phyloP scores from a whole-genome alignment of 164 flowering plant species.

The Vitis riparia region DNA sequence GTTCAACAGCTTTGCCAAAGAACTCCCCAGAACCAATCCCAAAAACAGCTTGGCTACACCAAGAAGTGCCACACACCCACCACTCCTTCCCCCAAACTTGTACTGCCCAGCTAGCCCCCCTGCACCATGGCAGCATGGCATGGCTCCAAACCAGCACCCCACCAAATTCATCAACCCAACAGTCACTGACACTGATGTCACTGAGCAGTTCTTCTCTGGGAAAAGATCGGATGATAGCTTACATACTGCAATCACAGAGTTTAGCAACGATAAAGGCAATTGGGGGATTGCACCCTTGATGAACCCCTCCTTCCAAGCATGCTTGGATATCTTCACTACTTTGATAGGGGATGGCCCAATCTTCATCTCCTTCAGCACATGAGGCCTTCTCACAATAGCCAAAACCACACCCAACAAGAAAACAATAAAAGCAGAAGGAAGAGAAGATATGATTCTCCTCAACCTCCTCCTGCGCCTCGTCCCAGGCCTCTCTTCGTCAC shows the following conservation, averaged over 20 bases:
- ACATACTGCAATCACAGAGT: slow-evolving; percentile 75
- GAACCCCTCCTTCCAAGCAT: slow-evolving; percentile 74
- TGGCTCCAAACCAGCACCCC: slow-evolving; percentile 88
- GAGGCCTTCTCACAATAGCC: slow-evolving; percentile 57
- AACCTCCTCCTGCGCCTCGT: slow-evolving; percentile 16
- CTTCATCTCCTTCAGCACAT: slow-evolving; percentile 33
- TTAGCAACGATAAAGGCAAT: slow-evolving; percentile 61
- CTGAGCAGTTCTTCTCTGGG: slow-evolving; percentile 55
- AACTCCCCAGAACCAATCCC: slow-evolving; percentile 68
- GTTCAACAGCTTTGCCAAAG: slow-evolving; percentile 53
- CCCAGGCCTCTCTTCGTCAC: slow-evolving; percentile 14
- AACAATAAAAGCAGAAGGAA: slow-evolving; percentile 76
- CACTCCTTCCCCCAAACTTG: slow-evolving; percentile 85
- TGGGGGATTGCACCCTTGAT: slow-evolving; percentile 77
- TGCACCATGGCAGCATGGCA: slow-evolving; percentile 89
- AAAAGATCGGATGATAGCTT: slow-evolving; percentile 69
- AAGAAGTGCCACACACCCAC: slow-evolving; percentile 73
- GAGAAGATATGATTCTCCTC: slow-evolving; percentile 37
- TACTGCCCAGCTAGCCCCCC: slow-evolving; percentile 91
- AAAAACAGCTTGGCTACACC: slow-evolving; percentile 64
- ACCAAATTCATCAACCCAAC: slow-evolving; percentile 79
- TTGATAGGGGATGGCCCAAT: slow-evolving; percentile 57
- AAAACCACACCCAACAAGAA: slow-evolving; percentile 65
- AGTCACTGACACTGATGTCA: slow-evolving; percentile 52
- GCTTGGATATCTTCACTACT: slow-evolving; percentile 43